These are phyloP conservation scores for Epichloe festucae DNA, from an alignment of 2,329 filamentous ascomycete genomes.

Conservation along the genomic window DNA sequence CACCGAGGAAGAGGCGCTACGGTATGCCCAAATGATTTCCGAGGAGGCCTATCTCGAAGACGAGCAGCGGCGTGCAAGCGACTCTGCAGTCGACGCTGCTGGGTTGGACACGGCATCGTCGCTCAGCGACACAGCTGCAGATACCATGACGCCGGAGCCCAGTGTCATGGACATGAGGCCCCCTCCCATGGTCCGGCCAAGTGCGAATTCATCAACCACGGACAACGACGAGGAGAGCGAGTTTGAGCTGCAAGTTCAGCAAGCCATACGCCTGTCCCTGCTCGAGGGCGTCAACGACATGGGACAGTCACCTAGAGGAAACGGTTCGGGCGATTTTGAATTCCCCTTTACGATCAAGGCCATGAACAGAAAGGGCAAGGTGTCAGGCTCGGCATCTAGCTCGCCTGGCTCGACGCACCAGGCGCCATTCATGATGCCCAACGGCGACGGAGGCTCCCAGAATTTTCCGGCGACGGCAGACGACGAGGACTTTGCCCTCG, in stretches of 20 bases:
- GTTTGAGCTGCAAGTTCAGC: conserved; percentile 48
- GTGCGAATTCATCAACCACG: neutral
- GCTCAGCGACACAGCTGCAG: conserved; percentile 27
- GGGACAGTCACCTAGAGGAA: conserved; percentile 30
- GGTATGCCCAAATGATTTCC: conserved; percentile 54
- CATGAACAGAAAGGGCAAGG: conserved; percentile 28
- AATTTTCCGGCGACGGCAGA: conserved; percentile 8
- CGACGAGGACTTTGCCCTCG: conserved; percentile 48
- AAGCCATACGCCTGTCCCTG: conserved; percentile 48
- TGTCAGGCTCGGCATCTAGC: conserved; percentile 15
- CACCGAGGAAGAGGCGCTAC: conserved; percentile 51
- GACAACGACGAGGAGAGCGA: conserved; percentile 31
- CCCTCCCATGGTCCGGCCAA: conserved; percentile 10
- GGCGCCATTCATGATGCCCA: conserved; percentile 14
- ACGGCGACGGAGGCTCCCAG: conserved; percentile 9
- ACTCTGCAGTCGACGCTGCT: conserved; percentile 34
- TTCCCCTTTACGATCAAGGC: conserved; percentile 37
- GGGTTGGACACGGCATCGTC: conserved; percentile 31
- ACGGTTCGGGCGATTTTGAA: conserved; percentile 36
- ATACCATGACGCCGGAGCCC: conserved; percentile 42
- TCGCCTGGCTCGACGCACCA: conserved; percentile 25
- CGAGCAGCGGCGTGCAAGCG: conserved; percentile 40
- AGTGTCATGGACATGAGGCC: conserved; percentile 32
- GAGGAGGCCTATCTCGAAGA: conserved; percentile 46
- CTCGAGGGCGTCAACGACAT: conserved; percentile 40